Evolutionary conservation across 805 yeast species (phyloP), one percentile per base, ranked within the genome.

Genomic region (Candida succiphila): DNA sequence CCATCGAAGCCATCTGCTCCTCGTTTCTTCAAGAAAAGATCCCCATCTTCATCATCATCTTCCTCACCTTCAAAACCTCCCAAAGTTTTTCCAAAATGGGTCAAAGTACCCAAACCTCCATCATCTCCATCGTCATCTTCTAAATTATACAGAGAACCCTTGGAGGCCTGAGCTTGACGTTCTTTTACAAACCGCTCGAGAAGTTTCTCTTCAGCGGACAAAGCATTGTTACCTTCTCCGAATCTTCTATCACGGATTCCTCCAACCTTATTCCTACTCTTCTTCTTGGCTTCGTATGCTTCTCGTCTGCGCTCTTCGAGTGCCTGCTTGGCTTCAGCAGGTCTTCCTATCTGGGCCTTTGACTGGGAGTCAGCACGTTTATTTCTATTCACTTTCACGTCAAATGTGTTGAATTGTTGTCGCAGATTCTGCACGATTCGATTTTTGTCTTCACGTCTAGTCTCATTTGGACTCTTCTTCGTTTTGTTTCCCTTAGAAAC

Each of bases 171-270:
- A 14, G 68, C 48, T 54, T 86, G 94, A 52, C 83, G 70, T 61
- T 89, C 97, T 36, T 79, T 75, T 4, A 96, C 84, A 63, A 86
- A 92, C 62, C 98, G 77, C 51, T 82, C 95, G 59, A 92, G 71
- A 95, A 87, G 87, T 56, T 82, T 85, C 45, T 92, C 96, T 56
- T 92, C 97, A 10, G 77, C 77, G n/a, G 80, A 72, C 64, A 92
- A 49, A 31, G 64, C 56, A 7, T 64, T 54, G 55, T 85, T 79
- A 42, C 72, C 71, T 51, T 92, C 98, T 53, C 98, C 99, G 56
- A 92, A 89, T 59, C 96, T 75, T 44, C 87, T 70, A 63, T 92
- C 98, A 3, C 75, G 55, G 12, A 92, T 49, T 2, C 84, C 85
- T 33, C 96, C 96, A 25, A 67, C 75, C 52, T 72, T 82, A 44